A percentile compares a stretch with the other conserved stretches of the same genome.
phyloP scores from a whole-genome alignment of 2,329 filamentous ascomycete genomes.

The Cryphonectria carpinicola region DNA sequence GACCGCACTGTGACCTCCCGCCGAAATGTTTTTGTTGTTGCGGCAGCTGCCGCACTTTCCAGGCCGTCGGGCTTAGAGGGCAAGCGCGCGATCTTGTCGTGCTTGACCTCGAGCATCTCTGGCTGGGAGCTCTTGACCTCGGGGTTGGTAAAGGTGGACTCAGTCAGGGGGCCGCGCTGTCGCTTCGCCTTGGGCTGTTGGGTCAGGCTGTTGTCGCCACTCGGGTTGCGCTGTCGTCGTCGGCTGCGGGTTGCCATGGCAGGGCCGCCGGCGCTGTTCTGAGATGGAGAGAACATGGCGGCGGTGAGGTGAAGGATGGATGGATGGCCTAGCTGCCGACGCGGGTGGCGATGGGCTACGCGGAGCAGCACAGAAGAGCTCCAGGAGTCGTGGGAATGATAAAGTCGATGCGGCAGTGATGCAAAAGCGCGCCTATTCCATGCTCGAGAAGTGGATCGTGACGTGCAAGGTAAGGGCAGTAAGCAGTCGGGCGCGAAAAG shows the following conservation, averaged over 20 bases:
- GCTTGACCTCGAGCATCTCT: constrained; percentile 61
- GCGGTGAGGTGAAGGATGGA: constrained; percentile 12
- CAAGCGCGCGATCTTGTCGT: constrained; percentile 52
- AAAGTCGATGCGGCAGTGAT: constrained; percentile 14
- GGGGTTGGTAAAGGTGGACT: constrained; percentile 60
- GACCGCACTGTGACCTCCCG: constrained; percentile 63
- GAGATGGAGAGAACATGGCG: constrained; percentile 63
- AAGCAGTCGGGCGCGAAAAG: not conserved
- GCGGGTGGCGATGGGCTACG: constrained; percentile 12
- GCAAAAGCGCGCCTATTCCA: constrained; percentile 22
- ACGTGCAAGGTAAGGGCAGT: constrained; percentile 1
- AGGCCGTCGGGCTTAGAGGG: constrained; percentile 52
- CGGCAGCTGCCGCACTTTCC: constrained; percentile 43
- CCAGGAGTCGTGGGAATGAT: constrained; percentile 2
- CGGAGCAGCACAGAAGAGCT: constrained; percentile 9
- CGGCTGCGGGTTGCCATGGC: constrained; percentile 63
- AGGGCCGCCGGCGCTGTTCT: constrained; percentile 53
- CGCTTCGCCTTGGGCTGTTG: constrained; percentile 68
- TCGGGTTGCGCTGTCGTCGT: constrained; percentile 63
- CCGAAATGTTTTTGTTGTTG: constrained; percentile 27
- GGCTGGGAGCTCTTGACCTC: constrained; percentile 43
- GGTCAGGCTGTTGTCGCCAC: constrained; percentile 53
- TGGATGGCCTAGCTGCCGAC: constrained; percentile 21
- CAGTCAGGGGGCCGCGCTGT: constrained; percentile 60
- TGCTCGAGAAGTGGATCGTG: constrained; percentile 17